phyloP scores from a whole-genome alignment of 306 rosid species.

The Glycine soja region DNA sequence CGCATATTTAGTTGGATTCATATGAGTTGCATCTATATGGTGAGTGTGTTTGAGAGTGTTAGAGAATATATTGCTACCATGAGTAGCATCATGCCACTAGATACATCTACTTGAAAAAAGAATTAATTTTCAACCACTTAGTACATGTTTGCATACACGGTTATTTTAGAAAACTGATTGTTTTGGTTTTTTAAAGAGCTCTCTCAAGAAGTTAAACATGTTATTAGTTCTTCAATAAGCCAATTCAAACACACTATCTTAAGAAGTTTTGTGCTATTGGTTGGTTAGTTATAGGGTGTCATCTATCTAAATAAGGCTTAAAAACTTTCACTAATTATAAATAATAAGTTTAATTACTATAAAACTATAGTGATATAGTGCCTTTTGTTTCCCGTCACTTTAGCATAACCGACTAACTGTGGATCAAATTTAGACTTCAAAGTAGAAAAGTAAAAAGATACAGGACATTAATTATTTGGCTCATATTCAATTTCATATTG shows the following conservation, averaged over 20 bases:
- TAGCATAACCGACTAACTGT: neutral
- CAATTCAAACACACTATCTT: neutral
- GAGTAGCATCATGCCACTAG: neutral
- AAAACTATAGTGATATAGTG: neutral
- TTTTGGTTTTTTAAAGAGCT: neutral
- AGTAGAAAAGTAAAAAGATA: neutral
- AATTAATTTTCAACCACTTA: neutral
- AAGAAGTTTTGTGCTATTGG: neutral
- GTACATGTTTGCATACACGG: neutral
- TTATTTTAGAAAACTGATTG: neutral
- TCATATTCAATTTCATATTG: neutral
- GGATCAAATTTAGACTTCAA: neutral
- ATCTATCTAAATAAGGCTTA: neutral
- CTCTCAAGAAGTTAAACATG: neutral
- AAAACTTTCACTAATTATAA: too few species aligned
- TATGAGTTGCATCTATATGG: neutral
- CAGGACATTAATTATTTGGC: constrained; percentile 6
- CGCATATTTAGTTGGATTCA: neutral
- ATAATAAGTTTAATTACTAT: neutral
- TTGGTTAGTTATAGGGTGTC: constrained; percentile 9
- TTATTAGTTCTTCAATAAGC: neutral
- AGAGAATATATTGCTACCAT: neutral
- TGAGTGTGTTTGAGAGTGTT: neutral
- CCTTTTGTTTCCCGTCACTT: neutral
- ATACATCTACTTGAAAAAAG: neutral